Evolutionary conservation across 2,329 filamentous ascomycete species (phyloP).

Genomic region (Alternaria novae-zelandiae): DNA sequence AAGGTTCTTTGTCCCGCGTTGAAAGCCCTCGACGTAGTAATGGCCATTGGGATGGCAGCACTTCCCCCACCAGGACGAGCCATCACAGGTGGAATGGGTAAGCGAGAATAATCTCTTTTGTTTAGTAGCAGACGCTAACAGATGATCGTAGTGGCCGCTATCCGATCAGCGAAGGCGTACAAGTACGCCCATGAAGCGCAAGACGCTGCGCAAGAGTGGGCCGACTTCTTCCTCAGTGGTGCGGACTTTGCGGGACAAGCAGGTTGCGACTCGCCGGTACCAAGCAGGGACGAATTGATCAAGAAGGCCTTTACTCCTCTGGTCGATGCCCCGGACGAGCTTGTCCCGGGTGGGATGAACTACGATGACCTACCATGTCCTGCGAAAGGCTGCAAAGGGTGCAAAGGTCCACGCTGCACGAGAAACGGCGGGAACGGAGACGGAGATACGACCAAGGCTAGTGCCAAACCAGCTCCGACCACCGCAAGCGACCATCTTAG

Average conservation of each 20-base stretch:
- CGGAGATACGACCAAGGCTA: no score
- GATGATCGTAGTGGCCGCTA: not conserved
- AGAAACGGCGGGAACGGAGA: not conserved
- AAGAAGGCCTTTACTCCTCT: not conserved
- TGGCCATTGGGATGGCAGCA: not conserved
- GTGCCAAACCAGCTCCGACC: no score
- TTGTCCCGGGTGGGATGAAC: not conserved
- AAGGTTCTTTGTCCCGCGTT: not conserved
- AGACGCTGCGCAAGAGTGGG: not conserved
- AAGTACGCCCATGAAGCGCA: not conserved
- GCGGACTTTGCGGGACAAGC: not conserved
- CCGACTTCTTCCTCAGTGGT: not conserved
- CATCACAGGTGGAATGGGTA: not conserved
- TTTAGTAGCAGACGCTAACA: not conserved
- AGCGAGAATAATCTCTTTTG: not conserved
- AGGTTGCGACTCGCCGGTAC: rapidly evolving
- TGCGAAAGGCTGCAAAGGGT: not conserved
- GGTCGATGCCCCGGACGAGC: not conserved
- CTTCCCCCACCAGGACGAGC: not conserved
- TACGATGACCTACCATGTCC: not conserved
- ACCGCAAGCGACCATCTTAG: no score
- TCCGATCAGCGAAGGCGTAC: not conserved
- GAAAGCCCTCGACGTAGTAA: not conserved
- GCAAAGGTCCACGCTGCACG: not conserved
- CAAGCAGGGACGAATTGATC: not conserved